Conservation (phyloP, 1,284 basidiomycete genomes). For the Neotropicomus parvogracilis region DNA sequence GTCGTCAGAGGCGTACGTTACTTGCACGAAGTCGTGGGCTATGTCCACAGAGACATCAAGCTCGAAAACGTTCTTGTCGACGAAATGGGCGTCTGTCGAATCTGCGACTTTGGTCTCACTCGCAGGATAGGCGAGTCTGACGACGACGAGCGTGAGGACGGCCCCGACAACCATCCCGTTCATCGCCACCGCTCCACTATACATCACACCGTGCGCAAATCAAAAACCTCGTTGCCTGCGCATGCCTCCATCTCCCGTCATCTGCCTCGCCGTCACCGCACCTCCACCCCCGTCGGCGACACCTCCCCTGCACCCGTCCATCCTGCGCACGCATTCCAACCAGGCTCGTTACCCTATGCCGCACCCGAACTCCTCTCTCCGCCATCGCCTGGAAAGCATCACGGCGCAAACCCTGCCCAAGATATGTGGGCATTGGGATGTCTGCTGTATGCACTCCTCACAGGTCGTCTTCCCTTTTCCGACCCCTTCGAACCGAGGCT, state of each 20-base stretch:
- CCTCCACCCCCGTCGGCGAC: constrained; percentile 50
- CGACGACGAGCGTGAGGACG: constrained; percentile 37
- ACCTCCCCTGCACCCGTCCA: constrained; percentile 28
- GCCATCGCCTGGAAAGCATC: constrained; percentile 26
- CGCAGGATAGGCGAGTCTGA: constrained; percentile 54
- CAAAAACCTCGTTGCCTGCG: constrained; percentile 25
- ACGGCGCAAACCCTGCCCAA: constrained; percentile 60
- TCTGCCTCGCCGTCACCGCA: constrained; percentile 51
- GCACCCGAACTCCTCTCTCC: constrained; percentile 72
- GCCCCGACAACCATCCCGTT: constrained; percentile 19
- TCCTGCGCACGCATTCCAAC: constrained; percentile 50
- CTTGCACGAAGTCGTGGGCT: constrained; percentile 74
- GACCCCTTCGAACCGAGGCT: constrained; percentile 88
- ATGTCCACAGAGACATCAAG: constrained; percentile 93
- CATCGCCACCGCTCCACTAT: constrained; percentile 32
- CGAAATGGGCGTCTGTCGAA: constrained; percentile 74
- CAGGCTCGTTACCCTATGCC: constrained; percentile 88
- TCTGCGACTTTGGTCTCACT: constrained; percentile 83
- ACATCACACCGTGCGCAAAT: constrained; percentile 24
- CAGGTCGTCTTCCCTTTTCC: constrained; percentile 76
- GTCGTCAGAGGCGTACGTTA: constrained; percentile 84
- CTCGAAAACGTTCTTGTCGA: constrained; percentile 95
- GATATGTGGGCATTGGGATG: constrained; percentile 94
- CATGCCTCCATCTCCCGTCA: constrained; percentile 36
- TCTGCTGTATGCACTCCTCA: constrained; percentile 79